Evolutionary conservation across 768 basidiomycete genomes (phyloP).

Genomic region (Tylopilus subfusipes): DNA sequence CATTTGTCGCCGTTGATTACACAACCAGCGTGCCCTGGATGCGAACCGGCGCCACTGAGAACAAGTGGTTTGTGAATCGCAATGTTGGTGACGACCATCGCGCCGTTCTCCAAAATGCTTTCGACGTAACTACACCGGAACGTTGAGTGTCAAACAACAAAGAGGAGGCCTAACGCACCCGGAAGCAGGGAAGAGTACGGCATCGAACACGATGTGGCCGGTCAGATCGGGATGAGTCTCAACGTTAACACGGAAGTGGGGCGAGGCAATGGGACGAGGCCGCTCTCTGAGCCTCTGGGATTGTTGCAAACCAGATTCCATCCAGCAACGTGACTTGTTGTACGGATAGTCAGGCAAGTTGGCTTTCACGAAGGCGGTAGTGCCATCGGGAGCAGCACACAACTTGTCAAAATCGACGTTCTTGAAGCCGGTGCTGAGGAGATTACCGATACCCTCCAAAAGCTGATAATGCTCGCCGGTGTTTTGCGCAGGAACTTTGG

Average conservation of each 20-base stretch:
- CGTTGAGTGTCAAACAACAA: background rate
- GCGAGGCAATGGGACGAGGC: conserved; percentile 36
- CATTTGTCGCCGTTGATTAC: conserved; percentile 27
- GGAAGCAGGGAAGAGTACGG: conserved; percentile 46
- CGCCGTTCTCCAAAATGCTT: conserved; percentile 33
- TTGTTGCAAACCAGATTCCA: conserved; percentile 22
- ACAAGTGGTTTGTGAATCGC: conserved; percentile 30
- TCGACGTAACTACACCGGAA: conserved; percentile 21
- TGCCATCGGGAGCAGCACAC: conserved; percentile 21
- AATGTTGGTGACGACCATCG: conserved; percentile 28
- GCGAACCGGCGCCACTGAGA: conserved; percentile 13
- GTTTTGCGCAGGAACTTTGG: conserved; percentile 29
- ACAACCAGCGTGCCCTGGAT: conserved; percentile 25
- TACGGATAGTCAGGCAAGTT: conserved; percentile 32
- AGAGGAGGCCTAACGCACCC: conserved; percentile 32
- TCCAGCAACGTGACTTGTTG: conserved; percentile 26
- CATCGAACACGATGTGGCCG: conserved; percentile 43
- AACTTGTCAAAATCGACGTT: conserved; percentile 29
- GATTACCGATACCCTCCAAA: conserved; percentile 32
- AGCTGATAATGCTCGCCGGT: conserved; percentile 33
- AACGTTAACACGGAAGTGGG: conserved; percentile 34
- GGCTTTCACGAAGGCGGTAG: conserved; percentile 20
- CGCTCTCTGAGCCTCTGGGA: conserved; percentile 27
- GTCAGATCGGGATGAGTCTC: conserved; percentile 36
- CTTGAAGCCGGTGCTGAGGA: conserved; percentile 29